Evolutionary conservation across 2,329 filamentous ascomycete genomes (phyloP).

Genomic region (Xylariaceae sp.): DNA sequence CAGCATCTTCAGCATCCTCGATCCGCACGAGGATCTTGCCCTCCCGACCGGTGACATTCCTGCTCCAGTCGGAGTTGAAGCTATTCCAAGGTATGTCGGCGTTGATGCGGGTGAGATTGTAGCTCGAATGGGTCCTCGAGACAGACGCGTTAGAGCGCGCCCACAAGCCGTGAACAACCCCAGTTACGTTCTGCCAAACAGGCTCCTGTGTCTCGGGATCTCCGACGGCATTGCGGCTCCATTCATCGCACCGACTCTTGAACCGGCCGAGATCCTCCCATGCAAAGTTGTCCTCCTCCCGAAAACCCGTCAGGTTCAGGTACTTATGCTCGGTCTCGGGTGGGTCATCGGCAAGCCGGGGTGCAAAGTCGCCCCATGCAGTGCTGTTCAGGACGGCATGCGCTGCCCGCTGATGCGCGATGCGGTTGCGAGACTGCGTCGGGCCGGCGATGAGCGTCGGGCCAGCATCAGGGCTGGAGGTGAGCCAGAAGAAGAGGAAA

Average conservation of each 20-base stretch:
- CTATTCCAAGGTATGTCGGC: conserved; percentile 63
- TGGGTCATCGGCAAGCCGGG: conserved; percentile 33
- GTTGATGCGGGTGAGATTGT: conserved; percentile 62
- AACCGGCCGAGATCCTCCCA: conserved; percentile 72
- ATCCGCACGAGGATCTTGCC: conserved; percentile 69
- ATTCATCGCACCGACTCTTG: conserved; percentile 59
- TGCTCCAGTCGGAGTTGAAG: conserved; percentile 59
- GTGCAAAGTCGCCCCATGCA: conserved; percentile 57
- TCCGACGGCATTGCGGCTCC: conserved; percentile 50
- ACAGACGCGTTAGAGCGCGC: conserved; percentile 52
- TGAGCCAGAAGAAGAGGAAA: conserved; percentile 43
- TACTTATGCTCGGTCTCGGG: conserved; percentile 39
- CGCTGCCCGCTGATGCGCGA: conserved; percentile 49
- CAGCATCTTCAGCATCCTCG: conserved; percentile 48
- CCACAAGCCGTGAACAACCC: conserved; percentile 74
- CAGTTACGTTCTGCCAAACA: conserved; percentile 75
- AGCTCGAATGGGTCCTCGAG: conserved; percentile 44
- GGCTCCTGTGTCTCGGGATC: conserved; percentile 41
- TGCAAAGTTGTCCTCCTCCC: conserved; percentile 66
- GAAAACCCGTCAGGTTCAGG: conserved; percentile 74
- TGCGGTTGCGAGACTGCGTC: conserved; percentile 42
- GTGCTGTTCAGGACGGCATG: conserved; percentile 53
- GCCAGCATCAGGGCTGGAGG: conserved; percentile 39
- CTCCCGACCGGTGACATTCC: conserved; percentile 72
- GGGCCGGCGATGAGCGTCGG: conserved; percentile 42